phyloP scores from a whole-genome alignment of 805 yeast species.

The Saccharomycopsis fodiens region DNA sequence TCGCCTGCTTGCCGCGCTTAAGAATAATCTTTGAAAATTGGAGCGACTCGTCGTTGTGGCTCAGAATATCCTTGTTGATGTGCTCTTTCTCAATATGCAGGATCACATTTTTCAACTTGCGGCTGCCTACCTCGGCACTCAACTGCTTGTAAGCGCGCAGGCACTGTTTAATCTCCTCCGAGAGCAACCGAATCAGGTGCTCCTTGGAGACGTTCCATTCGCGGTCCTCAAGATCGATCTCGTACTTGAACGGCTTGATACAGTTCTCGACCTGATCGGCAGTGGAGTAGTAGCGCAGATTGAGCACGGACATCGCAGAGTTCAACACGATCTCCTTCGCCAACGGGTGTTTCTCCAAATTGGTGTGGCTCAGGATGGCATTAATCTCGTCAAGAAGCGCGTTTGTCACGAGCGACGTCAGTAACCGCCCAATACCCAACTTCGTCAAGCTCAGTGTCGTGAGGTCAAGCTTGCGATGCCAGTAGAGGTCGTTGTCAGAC shows the following conservation, averaged over 20 bases:
- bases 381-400: constrained; percentile 73
- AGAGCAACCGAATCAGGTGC: constrained; percentile 62
- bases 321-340: constrained; percentile 75
- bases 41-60: constrained; percentile 53
- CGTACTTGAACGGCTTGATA: constrained; percentile 95
- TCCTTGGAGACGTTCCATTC: constrained; percentile 85
- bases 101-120: constrained; percentile 77
- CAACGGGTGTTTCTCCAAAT: constrained; percentile 77
- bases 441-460: constrained; percentile 82
- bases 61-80: constrained; percentile 26
- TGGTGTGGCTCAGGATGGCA: constrained; percentile 63
- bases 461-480: constrained; percentile 83
- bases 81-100: constrained; percentile 40
- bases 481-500: constrained; percentile 62
- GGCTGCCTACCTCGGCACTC: constrained; percentile 69
- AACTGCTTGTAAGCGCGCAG: constrained; percentile 51
- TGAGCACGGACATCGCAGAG: constrained; percentile 75
- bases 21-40: constrained; percentile 78
- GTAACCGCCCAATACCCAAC: constrained; percentile 85
- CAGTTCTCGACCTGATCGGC: constrained; percentile 99
- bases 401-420: constrained; percentile 76
- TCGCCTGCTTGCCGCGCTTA: constrained; percentile 74
- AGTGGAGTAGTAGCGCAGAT: constrained; percentile 75
- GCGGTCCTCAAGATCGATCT: constrained; percentile 90
- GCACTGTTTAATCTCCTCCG: constrained; percentile 84